These are phyloP conservation scores for Botrytis tulipae DNA, from an alignment of 2,329 filamentous ascomycete genomes.

Conservation along the genomic window DNA sequence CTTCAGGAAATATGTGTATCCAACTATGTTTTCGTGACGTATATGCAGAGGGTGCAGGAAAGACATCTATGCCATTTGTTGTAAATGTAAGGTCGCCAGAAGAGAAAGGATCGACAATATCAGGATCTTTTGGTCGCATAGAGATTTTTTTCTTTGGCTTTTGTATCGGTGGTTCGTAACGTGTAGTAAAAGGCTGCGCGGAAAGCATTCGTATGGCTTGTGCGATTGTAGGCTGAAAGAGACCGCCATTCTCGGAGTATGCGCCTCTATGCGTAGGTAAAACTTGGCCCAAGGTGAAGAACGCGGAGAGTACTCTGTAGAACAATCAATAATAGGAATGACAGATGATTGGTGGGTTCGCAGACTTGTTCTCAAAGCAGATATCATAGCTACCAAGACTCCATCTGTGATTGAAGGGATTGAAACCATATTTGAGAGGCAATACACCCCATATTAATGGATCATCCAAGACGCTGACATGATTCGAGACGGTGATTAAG, in stretches of 20 bases:
- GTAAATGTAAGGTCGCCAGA: conserved; percentile 53
- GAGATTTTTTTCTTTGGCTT: conserved; percentile 13
- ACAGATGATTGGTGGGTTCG: conserved; percentile 10
- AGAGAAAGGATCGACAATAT: conserved; percentile 54
- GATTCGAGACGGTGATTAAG: conserved; percentile 86
- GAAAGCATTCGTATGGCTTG: conserved; percentile 85
- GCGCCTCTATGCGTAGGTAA: conserved; percentile 81
- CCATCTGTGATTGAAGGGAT: conserved; percentile 78
- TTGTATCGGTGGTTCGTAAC: conserved; percentile 19
- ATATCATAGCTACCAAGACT: conserved; percentile 91
- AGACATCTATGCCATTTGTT: conserved; percentile 64
- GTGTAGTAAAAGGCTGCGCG: conserved; percentile 47
- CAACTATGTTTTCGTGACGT: conserved; percentile 69
- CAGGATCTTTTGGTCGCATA: conserved; percentile 27
- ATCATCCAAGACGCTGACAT: conserved; percentile 87
- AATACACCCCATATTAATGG: conserved; percentile 91
- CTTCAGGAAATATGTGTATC: conserved; percentile 96
- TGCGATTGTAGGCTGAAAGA: conserved; percentile 85
- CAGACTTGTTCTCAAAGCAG: conserved; percentile 82
- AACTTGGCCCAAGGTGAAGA: conserved; percentile 88
- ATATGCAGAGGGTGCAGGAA: conserved; percentile 71
- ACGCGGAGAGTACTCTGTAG: conserved; percentile 64
- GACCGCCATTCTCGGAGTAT: conserved; percentile 72
- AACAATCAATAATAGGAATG: conserved; percentile 9
- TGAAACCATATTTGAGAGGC: conserved; percentile 69